Percentiles rank a stretch among this genome's conserved stretches.
These are phyloP conservation scores for Magnolia sinica DNA, from an alignment of 164 flowering plant species.

Conservation along the genomic window DNA sequence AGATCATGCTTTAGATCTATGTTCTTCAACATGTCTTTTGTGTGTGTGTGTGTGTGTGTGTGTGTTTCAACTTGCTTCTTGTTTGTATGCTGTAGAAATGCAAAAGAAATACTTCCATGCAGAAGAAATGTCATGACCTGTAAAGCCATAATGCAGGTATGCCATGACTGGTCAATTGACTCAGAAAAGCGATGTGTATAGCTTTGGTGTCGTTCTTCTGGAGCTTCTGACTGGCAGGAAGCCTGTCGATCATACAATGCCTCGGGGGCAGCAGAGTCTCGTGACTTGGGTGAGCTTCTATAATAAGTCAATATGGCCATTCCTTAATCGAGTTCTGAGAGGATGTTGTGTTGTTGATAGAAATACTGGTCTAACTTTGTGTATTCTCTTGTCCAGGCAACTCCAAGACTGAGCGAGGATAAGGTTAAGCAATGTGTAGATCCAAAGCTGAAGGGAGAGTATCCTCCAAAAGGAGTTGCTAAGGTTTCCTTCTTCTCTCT, in stretches of 20 bases:
- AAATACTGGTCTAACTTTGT: background rate
- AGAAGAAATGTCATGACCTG: background rate
- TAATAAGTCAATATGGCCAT: background rate
- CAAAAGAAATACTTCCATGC: background rate
- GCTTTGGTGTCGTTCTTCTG: constrained; percentile 54
- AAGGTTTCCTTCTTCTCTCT: constrained; percentile 26
- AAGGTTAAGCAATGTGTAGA: constrained; percentile 50
- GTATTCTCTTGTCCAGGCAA: constrained; percentile 27
- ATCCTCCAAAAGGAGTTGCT: constrained; percentile 47
- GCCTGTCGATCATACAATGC: constrained; percentile 55
- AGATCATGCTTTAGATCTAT: no score
- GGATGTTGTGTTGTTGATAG: background rate
- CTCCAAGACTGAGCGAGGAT: constrained; percentile 52
- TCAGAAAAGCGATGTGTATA: constrained; percentile 50
- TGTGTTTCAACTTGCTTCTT: no score
- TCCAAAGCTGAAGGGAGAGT: constrained; percentile 43
- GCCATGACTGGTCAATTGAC: constrained; percentile 51
- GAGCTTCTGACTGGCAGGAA: constrained; percentile 51
- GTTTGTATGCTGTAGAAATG: no score
- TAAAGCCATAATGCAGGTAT: constrained; percentile 28
- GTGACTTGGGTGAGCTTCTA: constrained; percentile 46
- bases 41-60: no score
- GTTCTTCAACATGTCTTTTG: no score
- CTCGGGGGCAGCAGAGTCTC: constrained; percentile 55
- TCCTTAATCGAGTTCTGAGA: background rate